A percentile compares a stretch with the other conserved stretches of the same genome.
These are phyloP conservation scores for Pistacia vera DNA, from an alignment of 345 rosid genomes.

Conservation along the genomic window DNA sequence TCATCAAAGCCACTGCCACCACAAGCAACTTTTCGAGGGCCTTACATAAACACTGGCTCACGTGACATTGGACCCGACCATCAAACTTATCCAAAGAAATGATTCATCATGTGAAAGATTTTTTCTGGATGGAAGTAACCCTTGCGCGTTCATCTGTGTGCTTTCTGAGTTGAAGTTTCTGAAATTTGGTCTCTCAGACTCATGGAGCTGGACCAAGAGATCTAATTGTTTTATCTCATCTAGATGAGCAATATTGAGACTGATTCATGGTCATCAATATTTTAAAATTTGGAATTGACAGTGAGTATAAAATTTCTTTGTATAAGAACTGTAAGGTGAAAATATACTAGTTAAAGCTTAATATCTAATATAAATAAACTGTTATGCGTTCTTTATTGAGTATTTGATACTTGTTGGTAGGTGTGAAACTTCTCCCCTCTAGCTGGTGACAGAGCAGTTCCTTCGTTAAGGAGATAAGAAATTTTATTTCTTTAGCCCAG, in stretches of 20 bases:
- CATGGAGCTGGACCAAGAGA: neutral
- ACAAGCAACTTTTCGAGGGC: conserved; percentile 95
- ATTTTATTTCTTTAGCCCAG: too few species aligned
- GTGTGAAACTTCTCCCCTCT: too few species aligned
- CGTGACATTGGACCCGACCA: conserved; percentile 91
- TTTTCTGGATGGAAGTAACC: conserved; percentile 2
- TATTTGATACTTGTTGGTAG: neutral
- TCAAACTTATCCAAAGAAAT: conserved; percentile 72
- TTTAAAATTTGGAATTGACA: neutral
- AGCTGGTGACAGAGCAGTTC: too few species aligned
- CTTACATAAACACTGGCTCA: conserved; percentile 92
- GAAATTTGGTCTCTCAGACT: neutral
- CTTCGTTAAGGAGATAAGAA: neutral
- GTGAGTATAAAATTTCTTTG: neutral
- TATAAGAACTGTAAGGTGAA: neutral
- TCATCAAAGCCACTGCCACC: conserved; percentile 86
- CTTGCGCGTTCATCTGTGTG: neutral
- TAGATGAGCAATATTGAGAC: neutral
- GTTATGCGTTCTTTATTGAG: neutral
- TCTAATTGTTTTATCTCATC: neutral
- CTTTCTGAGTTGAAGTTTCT: neutral
- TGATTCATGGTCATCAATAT: neutral
- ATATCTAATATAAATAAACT: neutral
- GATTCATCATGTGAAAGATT: conserved; percentile 16
- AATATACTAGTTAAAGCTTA: neutral